Evolutionary conservation across 257 asterid species (phyloP).

Genomic region (Thymus quinquecostatus): DNA sequence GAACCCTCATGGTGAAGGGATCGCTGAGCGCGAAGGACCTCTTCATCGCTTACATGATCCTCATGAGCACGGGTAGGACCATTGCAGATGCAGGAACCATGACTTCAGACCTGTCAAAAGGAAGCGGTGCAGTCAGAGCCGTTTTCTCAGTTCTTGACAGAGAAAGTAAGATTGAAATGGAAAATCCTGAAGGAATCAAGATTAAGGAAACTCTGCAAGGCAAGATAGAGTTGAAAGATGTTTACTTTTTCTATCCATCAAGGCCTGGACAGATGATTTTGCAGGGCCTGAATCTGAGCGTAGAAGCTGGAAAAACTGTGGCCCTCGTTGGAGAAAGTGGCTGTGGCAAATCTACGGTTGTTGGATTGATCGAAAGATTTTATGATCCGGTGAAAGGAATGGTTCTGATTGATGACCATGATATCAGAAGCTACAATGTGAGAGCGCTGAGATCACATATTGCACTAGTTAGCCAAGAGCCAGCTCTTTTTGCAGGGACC

Average conservation of each 20-base stretch:
- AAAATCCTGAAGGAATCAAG: constrained; percentile 33
- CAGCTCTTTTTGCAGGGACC: constrained; percentile 56
- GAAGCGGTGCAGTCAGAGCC: constrained; percentile 43
- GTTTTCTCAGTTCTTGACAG: constrained; percentile 47
- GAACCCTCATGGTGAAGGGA: constrained; percentile 41
- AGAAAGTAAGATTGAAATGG: constrained; percentile 47
- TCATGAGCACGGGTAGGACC: constrained; percentile 48
- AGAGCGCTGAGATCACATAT: constrained; percentile 47
- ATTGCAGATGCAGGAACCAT: constrained; percentile 58
- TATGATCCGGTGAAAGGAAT: constrained; percentile 50
- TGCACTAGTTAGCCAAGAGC: constrained; percentile 68
- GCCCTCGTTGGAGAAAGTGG: constrained; percentile 62
- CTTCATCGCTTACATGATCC: constrained; percentile 45
- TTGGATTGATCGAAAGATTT: constrained; percentile 54
- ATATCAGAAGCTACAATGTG: constrained; percentile 44
- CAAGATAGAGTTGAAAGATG: constrained; percentile 41
- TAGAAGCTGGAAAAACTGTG: constrained; percentile 45
- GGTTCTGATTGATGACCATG: constrained; percentile 46
- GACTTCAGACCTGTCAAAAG: constrained; percentile 54
- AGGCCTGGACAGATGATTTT: constrained; percentile 54
- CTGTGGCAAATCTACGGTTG: constrained; percentile 58
- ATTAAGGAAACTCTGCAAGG: constrained; percentile 38
- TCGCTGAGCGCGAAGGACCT: constrained; percentile 36
- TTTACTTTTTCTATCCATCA: constrained; percentile 49
- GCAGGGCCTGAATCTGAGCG: constrained; percentile 44